Evolutionary conservation across 345 rosid species (phyloP).

Genomic region (Hibiscus tridactylites): DNA sequence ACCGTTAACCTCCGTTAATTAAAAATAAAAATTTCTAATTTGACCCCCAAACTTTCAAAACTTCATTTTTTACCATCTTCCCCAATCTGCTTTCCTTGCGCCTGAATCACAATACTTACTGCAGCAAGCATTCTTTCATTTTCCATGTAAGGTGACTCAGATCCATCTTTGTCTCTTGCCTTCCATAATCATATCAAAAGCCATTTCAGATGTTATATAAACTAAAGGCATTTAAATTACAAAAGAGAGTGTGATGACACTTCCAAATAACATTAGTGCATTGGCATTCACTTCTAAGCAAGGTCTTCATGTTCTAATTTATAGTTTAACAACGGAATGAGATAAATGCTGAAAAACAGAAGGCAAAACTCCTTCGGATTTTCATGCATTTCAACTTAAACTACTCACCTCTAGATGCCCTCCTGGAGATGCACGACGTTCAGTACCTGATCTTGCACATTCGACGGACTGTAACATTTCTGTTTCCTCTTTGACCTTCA

Average conservation of each 20-base stretch:
- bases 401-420: slow-evolving; percentile 31
- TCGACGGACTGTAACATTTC: slow-evolving; percentile 13
- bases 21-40: no score
- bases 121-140: slow-evolving; percentile 12
- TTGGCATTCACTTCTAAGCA: not conserved
- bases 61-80: no score
- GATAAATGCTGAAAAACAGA: not conserved
- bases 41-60: no score
- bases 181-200: slow-evolving; percentile 18
- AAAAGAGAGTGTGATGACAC: not conserved
- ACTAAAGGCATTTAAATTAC: not conserved
- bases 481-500: slow-evolving; percentile 38
- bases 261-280: slow-evolving; percentile 3
- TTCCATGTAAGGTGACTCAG: slow-evolving; percentile 16
- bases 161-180: slow-evolving; percentile 21
- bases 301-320: not conserved
- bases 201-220: slow-evolving; percentile 13
- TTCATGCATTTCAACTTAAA: not conserved
- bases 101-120: not conserved
- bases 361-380: not conserved
- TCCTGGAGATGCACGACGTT: slow-evolving; percentile 18
- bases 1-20: no score
- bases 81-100: no score
- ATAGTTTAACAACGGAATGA: not conserved
- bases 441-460: slow-evolving; percentile 21